Base-by-base conservation (phyloP, 2,329 filamentous ascomycete species). In the Penicillium sp. region DNA sequence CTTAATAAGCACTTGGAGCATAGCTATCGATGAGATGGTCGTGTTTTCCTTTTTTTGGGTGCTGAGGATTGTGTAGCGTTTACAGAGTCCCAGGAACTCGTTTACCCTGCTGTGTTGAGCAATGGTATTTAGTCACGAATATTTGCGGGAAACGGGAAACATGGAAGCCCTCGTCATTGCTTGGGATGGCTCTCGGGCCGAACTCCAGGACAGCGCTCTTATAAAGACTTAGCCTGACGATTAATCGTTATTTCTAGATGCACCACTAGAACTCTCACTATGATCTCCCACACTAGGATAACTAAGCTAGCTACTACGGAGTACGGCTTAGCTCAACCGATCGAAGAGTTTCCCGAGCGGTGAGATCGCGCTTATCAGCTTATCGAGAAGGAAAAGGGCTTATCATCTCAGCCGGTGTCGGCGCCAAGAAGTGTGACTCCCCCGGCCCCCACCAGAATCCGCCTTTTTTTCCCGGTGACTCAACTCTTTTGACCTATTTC, bases 391-490 rank as follows among this genome's bases (percentile, higher is more conserved):
- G 13, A 26, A 19, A 14, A 4, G 51, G 42, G 55, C 60, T 62
- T 68, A 68, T 68, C 66, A 33, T 28, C 38, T 14, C 16, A 59
- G 58, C 65, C 64, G 62, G 64, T 61, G 54, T 62, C 65, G 66
- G 64, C 59, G 59, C 65, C 67, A 65, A 65, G 64, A 65, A 52
- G 57, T 62, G 62, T 66, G 65, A 68, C 66, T 66, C 61, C 62
- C 64, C 58, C 5, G 57, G 60, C 63, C 66, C 64, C 61, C 66
- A 68, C 65, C 66, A 66, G 65, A 66, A 65, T 51, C 58, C 60
- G 56, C 52, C 62, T 40, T 67, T 68, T 65, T 67, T 64, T 59
- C 55, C 55, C 49, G 55, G 58, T 70, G 68, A 70, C 65, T 70
- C 68, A 70, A 68, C 58, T 55, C 30, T 43, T 48, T 35, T 48